Conservation (phyloP, 2,329 filamentous ascomycete species). For the Emergomyces africanus region DNA sequence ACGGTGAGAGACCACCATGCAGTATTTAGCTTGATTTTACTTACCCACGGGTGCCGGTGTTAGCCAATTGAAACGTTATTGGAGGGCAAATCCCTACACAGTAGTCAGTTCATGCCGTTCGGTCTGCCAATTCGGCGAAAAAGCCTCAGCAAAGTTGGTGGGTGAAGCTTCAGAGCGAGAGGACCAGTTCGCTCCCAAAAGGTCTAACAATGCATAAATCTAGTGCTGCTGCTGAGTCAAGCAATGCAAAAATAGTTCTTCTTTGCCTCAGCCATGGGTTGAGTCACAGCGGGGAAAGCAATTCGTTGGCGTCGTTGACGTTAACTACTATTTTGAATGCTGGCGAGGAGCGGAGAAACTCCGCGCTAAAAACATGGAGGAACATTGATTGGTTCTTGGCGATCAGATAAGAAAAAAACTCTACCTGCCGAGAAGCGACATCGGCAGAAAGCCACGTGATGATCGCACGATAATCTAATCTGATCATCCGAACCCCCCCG, state of each 20-base stretch:
- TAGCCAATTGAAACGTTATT: not conserved
- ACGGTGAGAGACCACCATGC: too few relatives aligned
- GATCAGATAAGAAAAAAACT: constrained; percentile 10
- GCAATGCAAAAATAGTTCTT: not conserved
- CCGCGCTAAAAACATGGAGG: too few relatives aligned
- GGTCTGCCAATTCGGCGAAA: not conserved
- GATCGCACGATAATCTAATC: constrained; percentile 16
- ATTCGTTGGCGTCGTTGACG: not conserved
- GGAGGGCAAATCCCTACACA: not conserved
- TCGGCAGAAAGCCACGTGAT: constrained; percentile 8
- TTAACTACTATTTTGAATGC: too few relatives aligned
- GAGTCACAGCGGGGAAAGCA: not conserved
- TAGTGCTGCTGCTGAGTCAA: too few relatives aligned
- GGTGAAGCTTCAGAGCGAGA: not conserved
- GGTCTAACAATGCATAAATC: not conserved
- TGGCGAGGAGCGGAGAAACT: too few relatives aligned
- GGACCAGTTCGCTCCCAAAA: not conserved
- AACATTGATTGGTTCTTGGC: too few relatives aligned
- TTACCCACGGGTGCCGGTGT: not conserved
- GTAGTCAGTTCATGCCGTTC: not conserved
- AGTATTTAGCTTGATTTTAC: not conserved
- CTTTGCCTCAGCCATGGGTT: too few relatives aligned
- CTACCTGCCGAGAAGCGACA: not conserved
- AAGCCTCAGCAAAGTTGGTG: not conserved
- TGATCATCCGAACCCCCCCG: constrained; percentile 10